These are phyloP conservation scores for Cyclotella baltica DNA, from an alignment of 108 stramenopile species.

Conservation along the genomic window DNA sequence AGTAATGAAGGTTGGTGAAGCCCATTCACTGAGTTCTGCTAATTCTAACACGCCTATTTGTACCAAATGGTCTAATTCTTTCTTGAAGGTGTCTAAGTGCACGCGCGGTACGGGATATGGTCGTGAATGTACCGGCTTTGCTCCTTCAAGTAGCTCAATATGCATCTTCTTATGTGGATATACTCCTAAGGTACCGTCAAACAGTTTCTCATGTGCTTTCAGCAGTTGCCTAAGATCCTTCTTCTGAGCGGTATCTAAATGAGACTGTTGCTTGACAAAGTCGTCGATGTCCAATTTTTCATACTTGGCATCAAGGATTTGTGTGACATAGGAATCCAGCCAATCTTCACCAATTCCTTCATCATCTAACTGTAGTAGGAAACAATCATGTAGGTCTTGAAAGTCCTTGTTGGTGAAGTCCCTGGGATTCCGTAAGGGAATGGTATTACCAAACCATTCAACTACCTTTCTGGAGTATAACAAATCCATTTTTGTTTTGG, in stretches of 20 bases:
- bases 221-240: not conserved
- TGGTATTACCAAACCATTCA: conserved; percentile 25
- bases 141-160: conserved; percentile 25
- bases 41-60: conserved; percentile 5
- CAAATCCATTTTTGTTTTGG: not conserved
- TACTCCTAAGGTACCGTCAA: conserved; percentile 36
- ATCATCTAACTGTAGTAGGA: not conserved
- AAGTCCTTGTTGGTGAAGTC: not conserved
- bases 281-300: conserved; percentile 16
- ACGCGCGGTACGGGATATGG: conserved; percentile 26
- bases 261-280: conserved; percentile 36
- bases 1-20: no score
- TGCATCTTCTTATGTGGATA: no score
- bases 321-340: conserved; percentile 4
- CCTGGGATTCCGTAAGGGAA: conserved; percentile 8
- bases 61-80: no score
- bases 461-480: not conserved
- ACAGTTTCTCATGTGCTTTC: not conserved
- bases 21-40: conserved; percentile 16
- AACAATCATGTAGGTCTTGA: not conserved
- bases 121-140: conserved; percentile 21
- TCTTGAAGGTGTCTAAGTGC: conserved; percentile 14
- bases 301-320: conserved; percentile 40
- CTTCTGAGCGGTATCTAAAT: conserved; percentile 26
- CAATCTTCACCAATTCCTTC: conserved; percentile 4